Percentiles rank a stretch among this genome's conserved stretches.
Evolutionary conservation across 441 rosid species (phyloP).

Genomic region (Melastoma candidum): DNA sequence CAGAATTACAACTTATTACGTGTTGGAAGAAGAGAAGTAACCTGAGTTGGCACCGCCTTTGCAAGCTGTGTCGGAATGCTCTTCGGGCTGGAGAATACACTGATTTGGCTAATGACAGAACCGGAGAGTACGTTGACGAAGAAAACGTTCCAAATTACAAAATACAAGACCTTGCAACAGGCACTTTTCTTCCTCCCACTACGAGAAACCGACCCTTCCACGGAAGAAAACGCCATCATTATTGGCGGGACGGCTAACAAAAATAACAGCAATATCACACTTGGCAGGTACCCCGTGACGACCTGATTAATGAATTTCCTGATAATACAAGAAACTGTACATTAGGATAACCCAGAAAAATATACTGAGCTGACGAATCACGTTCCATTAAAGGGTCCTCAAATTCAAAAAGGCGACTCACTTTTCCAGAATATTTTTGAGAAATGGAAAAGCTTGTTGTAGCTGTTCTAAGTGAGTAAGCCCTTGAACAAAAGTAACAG

Average conservation of each 20-base stretch:
- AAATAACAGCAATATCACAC: constrained; percentile 64
- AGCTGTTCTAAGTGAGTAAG: constrained; percentile 62
- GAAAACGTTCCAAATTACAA: constrained; percentile 93
- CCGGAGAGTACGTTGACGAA: constrained; percentile 77
- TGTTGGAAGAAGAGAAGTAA: constrained; percentile 13
- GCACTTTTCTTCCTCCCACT: constrained; percentile 84
- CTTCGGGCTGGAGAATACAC: constrained; percentile 48
- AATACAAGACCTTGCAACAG: constrained; percentile 62
- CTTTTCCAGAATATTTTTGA: constrained; percentile 46
- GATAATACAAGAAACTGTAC: constrained; percentile 3
- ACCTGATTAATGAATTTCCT: constrained; percentile 50
- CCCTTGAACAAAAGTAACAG: constrained; percentile 76
- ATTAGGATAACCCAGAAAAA: no score
- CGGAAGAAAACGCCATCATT: constrained; percentile 73
- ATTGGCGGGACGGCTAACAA: constrained; percentile 71
- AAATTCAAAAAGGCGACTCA: constrained; percentile 25
- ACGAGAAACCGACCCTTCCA: constrained; percentile 71
- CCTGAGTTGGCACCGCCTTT: constrained; percentile 74
- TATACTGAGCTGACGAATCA: no score
- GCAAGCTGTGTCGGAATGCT: constrained; percentile 68
- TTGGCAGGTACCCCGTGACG: constrained; percentile 91
- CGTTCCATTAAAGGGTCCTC: no score
- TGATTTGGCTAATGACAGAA: constrained; percentile 52
- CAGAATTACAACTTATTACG: no score
- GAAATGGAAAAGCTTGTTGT: constrained; percentile 50